phyloP scores from a whole-genome alignment of 257 asterid species.

The Striga asiatica region DNA sequence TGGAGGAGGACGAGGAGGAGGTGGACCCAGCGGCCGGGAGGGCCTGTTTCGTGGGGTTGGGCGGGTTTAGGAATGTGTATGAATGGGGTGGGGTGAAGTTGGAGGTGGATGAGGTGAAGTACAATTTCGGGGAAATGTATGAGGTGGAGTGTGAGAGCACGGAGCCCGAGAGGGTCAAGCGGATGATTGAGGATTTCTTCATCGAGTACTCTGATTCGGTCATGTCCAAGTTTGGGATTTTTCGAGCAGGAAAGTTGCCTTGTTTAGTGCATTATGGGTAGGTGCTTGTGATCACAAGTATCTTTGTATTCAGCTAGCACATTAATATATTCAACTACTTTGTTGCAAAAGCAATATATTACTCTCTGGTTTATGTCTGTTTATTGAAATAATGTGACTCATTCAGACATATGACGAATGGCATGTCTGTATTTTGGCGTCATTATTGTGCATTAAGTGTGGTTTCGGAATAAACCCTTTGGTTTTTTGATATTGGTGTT shows the following conservation, averaged over 20 bases:
- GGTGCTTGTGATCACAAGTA: slow-evolving; percentile 1
- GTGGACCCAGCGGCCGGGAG: slow-evolving; percentile 45
- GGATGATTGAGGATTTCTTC: slow-evolving; percentile 50
- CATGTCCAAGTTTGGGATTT: slow-evolving; percentile 72
- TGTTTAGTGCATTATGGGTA: slow-evolving; percentile 22
- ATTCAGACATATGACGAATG: too few species aligned
- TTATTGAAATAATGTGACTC: too few species aligned
- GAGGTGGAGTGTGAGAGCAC: slow-evolving; percentile 89
- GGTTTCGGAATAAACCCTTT: too few species aligned
- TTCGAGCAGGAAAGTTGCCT: slow-evolving; percentile 72
- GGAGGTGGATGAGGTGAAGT: slow-evolving; percentile 80
- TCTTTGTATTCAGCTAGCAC: too few species aligned
- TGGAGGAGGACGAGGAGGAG: slow-evolving; percentile 89
- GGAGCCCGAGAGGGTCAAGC: slow-evolving; percentile 78
- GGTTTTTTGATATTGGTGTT: too few species aligned
- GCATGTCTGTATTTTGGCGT: too few species aligned
- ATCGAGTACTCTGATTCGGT: slow-evolving; percentile 58
- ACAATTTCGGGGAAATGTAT: slow-evolving; percentile 73
- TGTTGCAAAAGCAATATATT: too few species aligned
- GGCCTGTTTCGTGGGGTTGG: slow-evolving; percentile 65
- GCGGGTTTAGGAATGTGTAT: slow-evolving; percentile 70
- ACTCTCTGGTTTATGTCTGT: too few species aligned
- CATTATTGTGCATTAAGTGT: too few species aligned
- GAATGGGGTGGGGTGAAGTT: slow-evolving; percentile 72
- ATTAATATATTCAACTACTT: too few species aligned